Conservation (phyloP, 441 rosid genomes). For the Omphalea diandra region DNA sequence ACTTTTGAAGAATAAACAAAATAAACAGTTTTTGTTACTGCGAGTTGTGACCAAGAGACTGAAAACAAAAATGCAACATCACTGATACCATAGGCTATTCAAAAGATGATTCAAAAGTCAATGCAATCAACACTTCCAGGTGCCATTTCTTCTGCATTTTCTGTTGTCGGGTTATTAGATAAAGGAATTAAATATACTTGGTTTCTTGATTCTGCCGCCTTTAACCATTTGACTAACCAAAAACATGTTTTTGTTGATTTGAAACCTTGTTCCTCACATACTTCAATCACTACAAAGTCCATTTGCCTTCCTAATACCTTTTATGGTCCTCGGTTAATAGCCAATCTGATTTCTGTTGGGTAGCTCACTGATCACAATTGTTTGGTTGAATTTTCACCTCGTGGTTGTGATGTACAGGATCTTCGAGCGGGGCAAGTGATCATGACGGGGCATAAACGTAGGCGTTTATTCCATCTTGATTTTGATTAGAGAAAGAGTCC, state of each 20-base stretch:
- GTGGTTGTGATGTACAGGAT: slow-evolving; percentile 7
- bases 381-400: not conserved
- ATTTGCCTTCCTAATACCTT: no score
- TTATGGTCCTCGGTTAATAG: not conserved
- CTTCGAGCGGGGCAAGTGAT: no score
- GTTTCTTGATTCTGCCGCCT: not conserved
- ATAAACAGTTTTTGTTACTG: not conserved
- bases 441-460: no score
- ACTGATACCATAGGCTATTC: not conserved
- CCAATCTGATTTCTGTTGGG: not conserved
- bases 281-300: not conserved
- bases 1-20: not conserved
- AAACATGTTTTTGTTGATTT: not conserved
- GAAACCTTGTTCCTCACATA: not conserved
- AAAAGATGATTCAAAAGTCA: not conserved
- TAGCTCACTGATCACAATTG: slow-evolving; percentile 4
- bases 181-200: not conserved
- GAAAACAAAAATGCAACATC: not conserved
- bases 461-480: no score
- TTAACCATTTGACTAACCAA: not conserved
- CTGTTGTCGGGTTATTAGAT: not conserved
- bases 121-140: slow-evolving; percentile 1
- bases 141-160: slow-evolving; percentile 2
- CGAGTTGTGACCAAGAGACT: not conserved
- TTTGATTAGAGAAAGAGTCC: no score